Conservation (phyloP, 1,139 yeast genomes). For the Hanseniaspora sp. region DNA sequence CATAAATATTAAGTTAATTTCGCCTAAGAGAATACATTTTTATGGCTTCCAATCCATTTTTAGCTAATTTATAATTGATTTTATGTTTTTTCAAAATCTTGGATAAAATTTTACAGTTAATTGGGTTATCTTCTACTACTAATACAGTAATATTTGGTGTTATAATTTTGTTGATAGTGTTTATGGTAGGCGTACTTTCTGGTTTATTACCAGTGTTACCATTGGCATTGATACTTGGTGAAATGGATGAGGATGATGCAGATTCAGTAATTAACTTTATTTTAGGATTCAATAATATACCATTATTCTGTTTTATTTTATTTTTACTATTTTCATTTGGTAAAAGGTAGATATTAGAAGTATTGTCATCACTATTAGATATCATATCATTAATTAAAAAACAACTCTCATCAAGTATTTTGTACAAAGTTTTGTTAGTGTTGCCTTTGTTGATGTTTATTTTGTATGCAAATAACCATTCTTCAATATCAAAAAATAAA, state of each 20-base stretch:
- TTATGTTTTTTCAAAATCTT: constrained; percentile 82
- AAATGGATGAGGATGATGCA: not conserved
- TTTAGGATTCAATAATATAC: not conserved
- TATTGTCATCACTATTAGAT: not conserved
- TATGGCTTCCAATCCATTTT: constrained; percentile 84
- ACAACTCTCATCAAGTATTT: not conserved
- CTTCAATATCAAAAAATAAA: not conserved
- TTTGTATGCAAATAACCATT: constrained; percentile 6
- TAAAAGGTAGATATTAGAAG: not conserved
- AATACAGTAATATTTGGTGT: constrained; percentile 76
- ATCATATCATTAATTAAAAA: constrained; percentile 5
- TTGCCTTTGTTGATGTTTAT: not conserved
- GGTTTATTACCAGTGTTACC: constrained; percentile 13
- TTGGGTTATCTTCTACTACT: constrained; percentile 91
- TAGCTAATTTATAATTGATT: constrained; percentile 75
- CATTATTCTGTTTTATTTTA: not conserved
- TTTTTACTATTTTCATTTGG: not conserved
- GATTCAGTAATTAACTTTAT: not conserved
- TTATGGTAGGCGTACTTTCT: constrained; percentile 1
- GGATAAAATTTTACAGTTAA: constrained; percentile 84
- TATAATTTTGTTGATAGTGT: constrained; percentile 18
- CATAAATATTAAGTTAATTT: constrained; percentile 84
- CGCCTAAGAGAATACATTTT: constrained; percentile 85
- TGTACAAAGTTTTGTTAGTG: constrained; percentile 6
- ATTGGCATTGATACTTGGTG: not conserved